Base-by-base conservation (phyloP, 495 filamentous ascomycete species). In the Daldinia bambusicola region DNA sequence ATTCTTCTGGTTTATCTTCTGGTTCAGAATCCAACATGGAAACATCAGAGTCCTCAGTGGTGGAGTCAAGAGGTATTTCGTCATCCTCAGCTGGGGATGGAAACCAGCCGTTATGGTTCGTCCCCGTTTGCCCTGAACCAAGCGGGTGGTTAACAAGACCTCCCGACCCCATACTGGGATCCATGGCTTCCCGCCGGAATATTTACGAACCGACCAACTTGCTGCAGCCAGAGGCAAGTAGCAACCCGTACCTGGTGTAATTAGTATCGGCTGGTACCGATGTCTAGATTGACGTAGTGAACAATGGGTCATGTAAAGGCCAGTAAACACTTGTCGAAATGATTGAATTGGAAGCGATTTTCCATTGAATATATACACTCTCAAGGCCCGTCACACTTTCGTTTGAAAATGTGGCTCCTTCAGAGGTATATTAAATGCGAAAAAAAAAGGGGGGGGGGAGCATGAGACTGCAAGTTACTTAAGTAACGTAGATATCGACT, bases 311-410 rank as follows among this genome's bases (percentile, higher is more conserved):
- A 53, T 45, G 32, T 18, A 59, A 20, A 63, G n/a, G 22, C 31
- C 37, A 53, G 40, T 59, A 38, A 70, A 71, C 58, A 71, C 69
- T 71, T 71, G 63, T 71, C 63, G 48, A 32, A 55, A 63, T 50
- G 55, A 31, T 38, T 62, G 34, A 61, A 59, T 50, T 30, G 40
- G 36, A 58, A 61, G 26, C 5, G 55, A 20, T 51, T 45, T 18
- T 22, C 20, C 16, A 51, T 52, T 20, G 5, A 59, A 38, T 63
- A n/a, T 51, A 45, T 64, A 40, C 41, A 45, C 26, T 71, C 63
- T 71, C 69, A 71, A 71, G 69, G 69, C 69, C 38, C 69, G 63
- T 67, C 63, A 71, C 69, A 71, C 69, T 71, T 71, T 71, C 69
- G 45, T 63, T 13, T 6, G 57, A 67, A 67, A 67, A 60, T 71